Base-by-base conservation (phyloP, 2,329 filamentous ascomycete species). In the Colletotrichum plurivorum region DNA sequence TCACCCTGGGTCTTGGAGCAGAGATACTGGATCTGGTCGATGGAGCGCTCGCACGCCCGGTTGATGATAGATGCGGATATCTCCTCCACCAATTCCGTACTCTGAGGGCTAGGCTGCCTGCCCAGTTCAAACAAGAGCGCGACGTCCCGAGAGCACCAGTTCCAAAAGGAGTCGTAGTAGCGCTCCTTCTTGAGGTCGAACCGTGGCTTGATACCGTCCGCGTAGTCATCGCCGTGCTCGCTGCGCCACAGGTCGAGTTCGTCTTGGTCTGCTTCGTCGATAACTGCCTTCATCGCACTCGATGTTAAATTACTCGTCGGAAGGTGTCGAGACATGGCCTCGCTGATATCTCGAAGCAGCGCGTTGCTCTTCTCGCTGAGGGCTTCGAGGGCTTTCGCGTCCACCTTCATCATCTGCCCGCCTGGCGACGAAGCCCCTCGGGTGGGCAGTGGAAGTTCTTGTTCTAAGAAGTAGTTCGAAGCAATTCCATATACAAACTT, bases 1-100 rank as follows among this genome's bases (percentile, higher is more conserved):
- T 96, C 96, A 58, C 95, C 92, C 77, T 98, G 95, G 0, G 94
- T 95, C 0, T 98, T 96, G 77, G 98, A 96, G 78, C 98, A 98
- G 83, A 99, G 95, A 76, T 98, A 98, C 80, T 98, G 96, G 95
- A 99, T 99, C 83, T 98, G 98, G 75, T 98, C 94, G 67, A 99
- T 89, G 2, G 98, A 90, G 46, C 94, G 92, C 2, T 96, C 95
- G 79, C 98, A 98, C 31, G 96, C 97, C 71, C 95, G 93, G 85
- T 98, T 98, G 96, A 98, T 99, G 83, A 99, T 95, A 73, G 94
- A 99, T 98, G 84, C 88, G 95, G 65, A 98, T 89, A 39, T 95
- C 95, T 58, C 20, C 6, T 59, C 62, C 4, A 65, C 59, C 2
- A 59, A 12, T 13, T 20, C 46, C 1, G 56, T 41, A 1, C 48